phyloP scores from a whole-genome alignment of 2,329 filamentous ascomycete genomes.

The Aureobasidium sp. region DNA sequence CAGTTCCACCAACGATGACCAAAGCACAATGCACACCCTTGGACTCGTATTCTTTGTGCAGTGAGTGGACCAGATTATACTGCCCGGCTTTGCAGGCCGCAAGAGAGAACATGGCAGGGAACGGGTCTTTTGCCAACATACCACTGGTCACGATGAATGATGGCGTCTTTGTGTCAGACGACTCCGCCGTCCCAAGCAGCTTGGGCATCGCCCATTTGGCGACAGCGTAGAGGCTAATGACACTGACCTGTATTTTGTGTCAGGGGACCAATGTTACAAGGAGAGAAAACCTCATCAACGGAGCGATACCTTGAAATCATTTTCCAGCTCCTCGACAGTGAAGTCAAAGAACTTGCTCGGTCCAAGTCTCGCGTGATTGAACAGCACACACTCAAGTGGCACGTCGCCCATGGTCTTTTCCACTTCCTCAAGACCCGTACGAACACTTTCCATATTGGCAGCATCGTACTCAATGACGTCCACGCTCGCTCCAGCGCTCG shows the following conservation, averaged over 20 bases:
- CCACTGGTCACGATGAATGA: slow-evolving; percentile 24
- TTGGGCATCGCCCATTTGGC: slow-evolving; percentile 43
- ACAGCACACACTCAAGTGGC: slow-evolving; percentile 44
- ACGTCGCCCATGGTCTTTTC: slow-evolving; percentile 32
- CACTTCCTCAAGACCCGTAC: slow-evolving; percentile 34
- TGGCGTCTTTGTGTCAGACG: neutral
- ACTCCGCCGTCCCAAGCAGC: slow-evolving; percentile 25
- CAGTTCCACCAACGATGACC: slow-evolving; percentile 38
- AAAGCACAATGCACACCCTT: slow-evolving; percentile 43
- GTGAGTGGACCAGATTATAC: slow-evolving; percentile 42
- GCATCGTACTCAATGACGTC: slow-evolving; percentile 41
- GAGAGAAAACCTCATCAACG: neutral
- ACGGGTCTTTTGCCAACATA: slow-evolving; percentile 42
- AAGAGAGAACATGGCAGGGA: slow-evolving; percentile 42
- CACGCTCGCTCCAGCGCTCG: slow-evolving; percentile 31
- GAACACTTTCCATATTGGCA: slow-evolving; percentile 33
- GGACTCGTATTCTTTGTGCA: slow-evolving; percentile 35
- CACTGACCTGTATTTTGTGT: slow-evolving; percentile 18
- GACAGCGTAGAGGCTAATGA: slow-evolving; percentile 41
- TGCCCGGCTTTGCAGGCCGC: slow-evolving; percentile 48
- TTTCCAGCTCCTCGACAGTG: slow-evolving; percentile 39
- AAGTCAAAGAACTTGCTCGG: slow-evolving; percentile 38
- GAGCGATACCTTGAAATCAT: slow-evolving; percentile 43
- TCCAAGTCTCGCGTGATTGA: slow-evolving; percentile 46
- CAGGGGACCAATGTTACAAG: neutral